A percentile compares a stretch with the other conserved stretches of the same genome.
Conservation (phyloP, 2,329 filamentous ascomycete species). For the Knoxdaviesia proteae region DNA sequence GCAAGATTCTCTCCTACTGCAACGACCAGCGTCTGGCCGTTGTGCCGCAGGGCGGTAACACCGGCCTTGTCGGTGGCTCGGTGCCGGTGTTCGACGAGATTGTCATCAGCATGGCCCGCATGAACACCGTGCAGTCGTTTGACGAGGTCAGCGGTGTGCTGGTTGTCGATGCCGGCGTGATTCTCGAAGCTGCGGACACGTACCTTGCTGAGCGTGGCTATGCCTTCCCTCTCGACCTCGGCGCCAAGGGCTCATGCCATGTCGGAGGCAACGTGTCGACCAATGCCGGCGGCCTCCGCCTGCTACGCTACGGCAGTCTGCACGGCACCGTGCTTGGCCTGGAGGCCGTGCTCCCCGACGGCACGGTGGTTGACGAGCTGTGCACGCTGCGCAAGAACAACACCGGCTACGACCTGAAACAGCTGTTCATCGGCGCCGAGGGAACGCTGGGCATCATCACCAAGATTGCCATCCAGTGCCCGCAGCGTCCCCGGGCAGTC, state of each 20-base stretch:
- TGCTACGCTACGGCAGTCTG: conserved; percentile 81
- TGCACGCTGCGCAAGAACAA: conserved; percentile 90
- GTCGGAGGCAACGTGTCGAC: conserved; percentile 91
- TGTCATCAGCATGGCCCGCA: conserved; percentile 70
- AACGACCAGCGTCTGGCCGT: conserved; percentile 83
- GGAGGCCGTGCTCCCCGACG: conserved; percentile 83
- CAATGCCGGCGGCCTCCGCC: conserved; percentile 77
- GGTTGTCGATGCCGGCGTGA: conserved; percentile 75
- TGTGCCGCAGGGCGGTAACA: conserved; percentile 93
- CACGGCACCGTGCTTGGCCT: conserved; percentile 85
- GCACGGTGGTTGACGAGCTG: conserved; percentile 78
- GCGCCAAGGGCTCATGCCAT: conserved; percentile 91
- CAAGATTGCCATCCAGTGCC: conserved; percentile 71
- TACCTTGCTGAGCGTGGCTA: conserved; percentile 66
- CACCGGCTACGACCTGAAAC: conserved; percentile 93
- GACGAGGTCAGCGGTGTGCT: conserved; percentile 83
- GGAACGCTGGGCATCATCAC: conserved; percentile 92
- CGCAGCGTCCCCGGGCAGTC: conserved; percentile 66
- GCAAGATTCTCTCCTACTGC: conserved; percentile 81
- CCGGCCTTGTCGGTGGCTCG: conserved; percentile 82
- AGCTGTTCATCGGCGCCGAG: conserved; percentile 88
- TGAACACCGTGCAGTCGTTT: conserved; percentile 82
- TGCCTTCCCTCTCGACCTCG: conserved; percentile 92
- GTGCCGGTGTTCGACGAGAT: conserved; percentile 98
- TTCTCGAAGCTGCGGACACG: conserved; percentile 74